Evolutionary conservation across 2,329 filamentous ascomycete species (phyloP).

Genomic region (Aspergillus flavus): DNA sequence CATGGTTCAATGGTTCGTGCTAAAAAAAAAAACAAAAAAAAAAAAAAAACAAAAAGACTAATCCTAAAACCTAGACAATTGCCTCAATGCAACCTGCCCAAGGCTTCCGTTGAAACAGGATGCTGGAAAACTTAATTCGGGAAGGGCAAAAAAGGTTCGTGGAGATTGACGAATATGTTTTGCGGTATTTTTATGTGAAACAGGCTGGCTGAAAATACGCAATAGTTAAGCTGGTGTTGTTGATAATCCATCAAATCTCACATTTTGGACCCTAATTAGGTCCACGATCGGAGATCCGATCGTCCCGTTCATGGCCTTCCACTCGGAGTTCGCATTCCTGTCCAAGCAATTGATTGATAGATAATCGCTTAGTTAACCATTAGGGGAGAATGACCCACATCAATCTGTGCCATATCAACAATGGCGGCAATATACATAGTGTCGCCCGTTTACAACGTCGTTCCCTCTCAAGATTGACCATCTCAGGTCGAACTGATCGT

Average conservation of each 20-base stretch:
- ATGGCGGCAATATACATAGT: not conserved
- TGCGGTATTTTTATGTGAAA: not conserved
- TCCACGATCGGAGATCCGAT: slow-evolving; percentile 4
- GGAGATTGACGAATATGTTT: not conserved
- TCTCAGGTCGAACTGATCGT: not conserved
- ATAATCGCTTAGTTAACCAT: not conserved
- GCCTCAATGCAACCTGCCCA: not conserved
- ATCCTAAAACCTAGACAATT: not conserved
- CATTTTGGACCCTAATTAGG: not conserved
- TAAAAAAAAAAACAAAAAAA: not conserved
- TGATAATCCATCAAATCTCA: not conserved
- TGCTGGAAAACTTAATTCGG: not conserved
- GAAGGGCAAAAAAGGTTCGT: not conserved
- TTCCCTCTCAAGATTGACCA: not conserved
- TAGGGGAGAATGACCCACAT: not conserved
- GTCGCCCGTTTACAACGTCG: not conserved
- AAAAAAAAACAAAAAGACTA: not conserved
- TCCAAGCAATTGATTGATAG: not conserved
- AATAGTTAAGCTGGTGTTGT: slow-evolving; percentile 1
- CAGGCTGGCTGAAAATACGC: not conserved
- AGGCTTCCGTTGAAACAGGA: not conserved
- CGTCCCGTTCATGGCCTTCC: not conserved
- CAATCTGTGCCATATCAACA: not conserved
- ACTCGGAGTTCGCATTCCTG: not conserved
- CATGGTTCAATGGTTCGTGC: not conserved